Percentiles rank a stretch among this genome's conserved stretches.
phyloP scores from a whole-genome alignment of 129 eudicot species.

The Lactuca saligna region DNA sequence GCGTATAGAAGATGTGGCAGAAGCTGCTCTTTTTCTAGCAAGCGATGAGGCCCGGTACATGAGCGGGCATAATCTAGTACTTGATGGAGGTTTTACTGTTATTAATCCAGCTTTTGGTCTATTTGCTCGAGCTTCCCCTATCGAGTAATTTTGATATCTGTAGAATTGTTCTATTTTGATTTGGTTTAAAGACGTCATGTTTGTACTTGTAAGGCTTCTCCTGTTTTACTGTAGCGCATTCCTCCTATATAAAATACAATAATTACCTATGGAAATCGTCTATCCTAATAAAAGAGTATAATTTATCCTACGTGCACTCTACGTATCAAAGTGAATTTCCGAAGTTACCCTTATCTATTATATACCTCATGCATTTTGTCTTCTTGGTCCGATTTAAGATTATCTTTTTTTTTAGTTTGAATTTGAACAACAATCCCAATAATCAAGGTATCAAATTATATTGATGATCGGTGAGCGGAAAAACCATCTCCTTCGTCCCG shows the following conservation, averaged over 20 bases:
- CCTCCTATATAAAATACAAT: neutral
- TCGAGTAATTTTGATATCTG: neutral
- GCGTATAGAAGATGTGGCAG: conserved; percentile 33
- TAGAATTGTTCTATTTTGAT: neutral
- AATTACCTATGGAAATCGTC: neutral
- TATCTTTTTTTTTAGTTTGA: too few relatives aligned
- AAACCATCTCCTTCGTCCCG: too few relatives aligned
- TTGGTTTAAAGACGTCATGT: neutral
- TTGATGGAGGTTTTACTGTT: conserved; percentile 49
- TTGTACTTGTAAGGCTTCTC: too few relatives aligned
- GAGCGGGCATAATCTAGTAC: conserved; percentile 43
- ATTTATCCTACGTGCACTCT: too few relatives aligned
- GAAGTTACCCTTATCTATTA: too few relatives aligned
- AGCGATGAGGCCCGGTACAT: conserved; percentile 49
- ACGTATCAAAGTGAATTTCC: too few relatives aligned
- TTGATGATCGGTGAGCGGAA: too few relatives aligned
- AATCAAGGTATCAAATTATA: too few relatives aligned
- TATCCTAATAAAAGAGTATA: too few relatives aligned
- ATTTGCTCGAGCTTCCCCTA: conserved; percentile 21
- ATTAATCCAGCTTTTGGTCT: conserved; percentile 33
- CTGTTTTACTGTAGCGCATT: neutral
- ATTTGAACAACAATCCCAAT: too few relatives aligned
- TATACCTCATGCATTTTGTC: too few relatives aligned
- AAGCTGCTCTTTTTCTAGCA: conserved; percentile 43
- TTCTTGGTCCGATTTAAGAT: too few relatives aligned